phyloP scores from a whole-genome alignment of 768 basidiomycete species.

The Lactifluus piperatus region DNA sequence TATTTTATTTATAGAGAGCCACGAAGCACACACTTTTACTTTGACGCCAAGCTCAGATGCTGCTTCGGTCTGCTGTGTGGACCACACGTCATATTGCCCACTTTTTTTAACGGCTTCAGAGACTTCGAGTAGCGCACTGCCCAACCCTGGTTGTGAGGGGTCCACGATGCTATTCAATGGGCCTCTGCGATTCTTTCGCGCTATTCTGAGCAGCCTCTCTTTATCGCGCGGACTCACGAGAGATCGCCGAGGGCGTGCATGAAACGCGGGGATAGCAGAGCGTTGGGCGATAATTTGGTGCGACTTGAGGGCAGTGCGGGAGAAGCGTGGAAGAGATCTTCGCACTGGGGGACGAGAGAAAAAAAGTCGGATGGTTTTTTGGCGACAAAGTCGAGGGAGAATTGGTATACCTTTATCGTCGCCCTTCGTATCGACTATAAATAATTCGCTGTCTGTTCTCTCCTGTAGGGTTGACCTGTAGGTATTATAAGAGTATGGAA shows the following conservation, averaged over 20 bases:
- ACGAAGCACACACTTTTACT: slow-evolving; percentile 44
- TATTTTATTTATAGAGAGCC: not conserved
- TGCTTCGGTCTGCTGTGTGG: slow-evolving; percentile 32
- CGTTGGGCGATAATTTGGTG: slow-evolving; percentile 76
- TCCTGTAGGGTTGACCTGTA: slow-evolving; percentile 54
- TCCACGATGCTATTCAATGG: slow-evolving; percentile 67
- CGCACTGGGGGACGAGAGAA: slow-evolving; percentile 39
- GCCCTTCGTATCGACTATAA: slow-evolving; percentile 71
- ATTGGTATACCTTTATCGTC: slow-evolving; percentile 55
- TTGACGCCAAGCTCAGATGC: slow-evolving; percentile 29
- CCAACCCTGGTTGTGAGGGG: slow-evolving; percentile 55
- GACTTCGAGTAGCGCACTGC: slow-evolving; percentile 54
- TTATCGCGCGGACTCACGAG: slow-evolving; percentile 60
- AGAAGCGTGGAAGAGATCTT: slow-evolving; percentile 46
- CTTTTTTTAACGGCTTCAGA: slow-evolving; percentile 62
- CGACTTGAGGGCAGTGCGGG: slow-evolving; percentile 48
- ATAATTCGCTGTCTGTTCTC: slow-evolving; percentile 64
- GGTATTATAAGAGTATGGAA: not conserved
- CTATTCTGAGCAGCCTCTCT: slow-evolving; percentile 65
- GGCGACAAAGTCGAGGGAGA: slow-evolving; percentile 18
- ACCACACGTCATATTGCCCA: slow-evolving; percentile 63
- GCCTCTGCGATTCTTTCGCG: slow-evolving; percentile 58
- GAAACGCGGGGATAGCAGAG: slow-evolving; percentile 80
- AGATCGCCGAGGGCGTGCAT: slow-evolving; percentile 39
- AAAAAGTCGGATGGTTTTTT: not conserved